Base-by-base conservation (phyloP, 345 rosid genomes). In the Citrus australasica region DNA sequence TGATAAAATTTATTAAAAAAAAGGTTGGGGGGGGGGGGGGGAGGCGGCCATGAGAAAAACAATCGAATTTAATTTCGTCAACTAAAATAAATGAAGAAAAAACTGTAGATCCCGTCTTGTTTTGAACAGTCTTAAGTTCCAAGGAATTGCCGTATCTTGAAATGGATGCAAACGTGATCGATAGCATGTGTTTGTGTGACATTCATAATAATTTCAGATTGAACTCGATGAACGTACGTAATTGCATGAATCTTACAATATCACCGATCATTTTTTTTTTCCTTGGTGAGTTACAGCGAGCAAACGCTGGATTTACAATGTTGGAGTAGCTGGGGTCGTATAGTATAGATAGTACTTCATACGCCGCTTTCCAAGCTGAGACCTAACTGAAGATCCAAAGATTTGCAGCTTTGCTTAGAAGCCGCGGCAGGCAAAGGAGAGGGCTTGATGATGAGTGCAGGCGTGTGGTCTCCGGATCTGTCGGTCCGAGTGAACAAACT, bases 361-460 rank as follows among this genome's bases (percentile, higher is more conserved):
- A 80, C 59, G 9, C 81, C 85, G 66, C 76, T 77, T 71, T 82
- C 82, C 83, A 86, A 78, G 77, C 88, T 82, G 63, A 89, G 82
- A 16, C 93, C 90, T 33, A 94, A 80, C 66, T 89, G 91, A 64
- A 94, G 94, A 89, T 94, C 97, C 90, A 90, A 79, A 60, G 92
- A 71, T 73, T 89, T 86, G 78, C 85, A 83, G 75, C 74, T 81
- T 78, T 82, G 87, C 78, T 85, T 92, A 21, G 89, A 63, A 80
- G 74, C 78, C 22, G 89, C 56, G 78, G 74, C 78, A 66, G 90
- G 78, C 75, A 73, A 83, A 82, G 87, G 67, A 21, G 84, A 83
- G 62, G 89, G 82, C 80, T 83, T 81, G 62, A 81, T 51, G 78
- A 82, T 81, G 56, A 79, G 84, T 58, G 79, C 84, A 42, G 79